Evolutionary conservation across 2,329 filamentous ascomycete species (phyloP).

Genomic region (Camptophora hylomeconis): DNA sequence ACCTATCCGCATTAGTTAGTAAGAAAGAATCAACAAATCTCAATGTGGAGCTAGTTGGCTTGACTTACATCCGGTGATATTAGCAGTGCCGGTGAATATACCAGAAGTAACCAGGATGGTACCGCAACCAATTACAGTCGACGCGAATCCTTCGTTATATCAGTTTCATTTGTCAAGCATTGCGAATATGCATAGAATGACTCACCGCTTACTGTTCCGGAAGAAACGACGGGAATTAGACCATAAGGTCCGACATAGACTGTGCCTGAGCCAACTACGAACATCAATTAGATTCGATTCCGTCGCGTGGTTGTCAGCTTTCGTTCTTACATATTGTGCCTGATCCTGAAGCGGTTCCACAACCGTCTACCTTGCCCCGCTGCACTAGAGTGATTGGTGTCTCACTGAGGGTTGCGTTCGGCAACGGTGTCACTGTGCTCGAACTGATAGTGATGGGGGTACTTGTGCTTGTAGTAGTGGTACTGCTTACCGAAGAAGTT

Average conservation of each 20-base stretch:
- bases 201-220: conserved; percentile 2
- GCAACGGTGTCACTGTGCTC: conserved; percentile 12
- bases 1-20: too few relatives aligned
- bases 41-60: too few relatives aligned
- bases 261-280: conserved; percentile 4
- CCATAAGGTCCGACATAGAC: conserved; percentile 4
- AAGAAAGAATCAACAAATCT: too few relatives aligned
- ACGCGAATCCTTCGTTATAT: too few relatives aligned
- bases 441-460: conserved; percentile 11
- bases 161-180: not conserved
- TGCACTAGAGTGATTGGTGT: conserved; percentile 2
- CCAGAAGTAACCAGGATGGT: conserved; percentile 12
- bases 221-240: conserved; percentile 1
- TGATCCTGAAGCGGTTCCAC: conserved; percentile 12
- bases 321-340: conserved; percentile 11
- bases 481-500: not conserved
- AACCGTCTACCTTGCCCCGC: conserved; percentile 10
- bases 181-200: not conserved
- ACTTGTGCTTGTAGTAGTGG: conserved; percentile 2
- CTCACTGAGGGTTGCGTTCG: not conserved
- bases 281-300: conserved; percentile 1
- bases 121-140: conserved; percentile 11
- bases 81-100: conserved; percentile 11
- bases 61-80: conserved; percentile 13
- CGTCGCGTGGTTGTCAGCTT: not conserved